phyloP scores from a whole-genome alignment of 179 eudicot species.

The Beta corolliflora region DNA sequence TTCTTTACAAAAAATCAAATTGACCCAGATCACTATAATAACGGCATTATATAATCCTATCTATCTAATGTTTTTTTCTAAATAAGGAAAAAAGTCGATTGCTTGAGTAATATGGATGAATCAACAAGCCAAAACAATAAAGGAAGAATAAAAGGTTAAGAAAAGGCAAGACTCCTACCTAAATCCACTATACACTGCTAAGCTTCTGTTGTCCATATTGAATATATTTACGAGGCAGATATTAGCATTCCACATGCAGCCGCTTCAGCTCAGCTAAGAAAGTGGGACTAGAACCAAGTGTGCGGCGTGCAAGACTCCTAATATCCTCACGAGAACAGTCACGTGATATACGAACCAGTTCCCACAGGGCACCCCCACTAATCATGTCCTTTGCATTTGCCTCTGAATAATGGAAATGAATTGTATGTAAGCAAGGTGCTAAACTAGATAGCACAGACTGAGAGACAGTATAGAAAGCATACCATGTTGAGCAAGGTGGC shows the following conservation, averaged over 20 bases:
- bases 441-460: neutral
- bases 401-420: slow-evolving; percentile 44
- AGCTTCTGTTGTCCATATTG: neutral
- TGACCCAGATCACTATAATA: neutral
- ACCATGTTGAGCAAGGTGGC: slow-evolving; percentile 95
- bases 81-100: too few species aligned
- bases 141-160: neutral
- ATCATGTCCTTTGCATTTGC: slow-evolving; percentile 89
- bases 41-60: neutral
- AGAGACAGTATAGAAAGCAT: slow-evolving; percentile 22
- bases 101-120: slow-evolving; percentile 6
- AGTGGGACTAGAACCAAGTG: slow-evolving; percentile 62
- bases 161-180: slow-evolving; percentile 13
- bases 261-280: slow-evolving; percentile 74
- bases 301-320: slow-evolving; percentile 69
- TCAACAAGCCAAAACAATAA: slow-evolving; percentile 14
- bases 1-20: slow-evolving; percentile 12
- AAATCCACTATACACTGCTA: slow-evolving; percentile 27
- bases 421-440: neutral
- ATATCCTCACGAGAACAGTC: slow-evolving; percentile 88
- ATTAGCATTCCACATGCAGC: slow-evolving; percentile 48
- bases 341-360: slow-evolving; percentile 81
- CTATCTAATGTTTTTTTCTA: neutral
- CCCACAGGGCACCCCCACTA: slow-evolving; percentile 85
- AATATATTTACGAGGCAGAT: slow-evolving; percentile 23